These are phyloP conservation scores for Beverwykella pulmonaria DNA, from an alignment of 495 filamentous ascomycete genomes.

Conservation along the genomic window DNA sequence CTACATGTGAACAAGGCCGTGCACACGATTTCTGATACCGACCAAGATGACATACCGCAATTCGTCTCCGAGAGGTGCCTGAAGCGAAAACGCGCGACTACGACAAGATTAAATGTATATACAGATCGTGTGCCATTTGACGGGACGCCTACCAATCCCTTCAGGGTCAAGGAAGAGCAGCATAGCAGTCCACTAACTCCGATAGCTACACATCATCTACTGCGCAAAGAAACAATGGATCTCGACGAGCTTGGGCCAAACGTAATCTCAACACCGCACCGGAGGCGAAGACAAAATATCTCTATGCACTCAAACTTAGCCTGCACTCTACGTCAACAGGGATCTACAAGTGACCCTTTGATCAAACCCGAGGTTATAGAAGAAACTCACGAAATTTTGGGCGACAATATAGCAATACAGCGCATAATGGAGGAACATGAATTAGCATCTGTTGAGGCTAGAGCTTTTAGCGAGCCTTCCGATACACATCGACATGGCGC, in stretches of 20 bases:
- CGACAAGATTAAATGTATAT: not conserved
- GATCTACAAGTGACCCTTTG: slow-evolving; percentile 29
- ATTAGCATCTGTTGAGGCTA: not conserved
- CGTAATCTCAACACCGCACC: slow-evolving; percentile 33
- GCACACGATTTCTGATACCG: not conserved
- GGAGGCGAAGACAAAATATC: not conserved
- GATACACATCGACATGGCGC: not conserved
- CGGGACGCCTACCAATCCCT: slow-evolving; percentile 34
- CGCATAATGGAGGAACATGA: not conserved
- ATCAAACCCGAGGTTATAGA: slow-evolving; percentile 21
- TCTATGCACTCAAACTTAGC: not conserved
- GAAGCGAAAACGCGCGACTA: slow-evolving; percentile 39
- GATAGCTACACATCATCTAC: not conserved
- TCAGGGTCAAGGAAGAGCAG: slow-evolving; percentile 42
- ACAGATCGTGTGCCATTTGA: slow-evolving; percentile 5
- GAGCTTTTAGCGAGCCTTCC: slow-evolving; percentile 28
- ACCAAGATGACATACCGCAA: slow-evolving; percentile 39
- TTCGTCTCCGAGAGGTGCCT: slow-evolving; percentile 42
- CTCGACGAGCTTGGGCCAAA: slow-evolving; percentile 41
- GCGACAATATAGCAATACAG: not conserved
- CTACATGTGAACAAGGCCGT: not conserved
- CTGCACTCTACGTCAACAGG: slow-evolving; percentile 27
- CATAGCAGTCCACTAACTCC: slow-evolving; percentile 38
- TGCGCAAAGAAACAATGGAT: slow-evolving; percentile 46
- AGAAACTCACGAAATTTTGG: not conserved